A percentile compares a stretch with the other conserved stretches of the same genome.
Conservation (phyloP, 73 alveolate species). For the Durusdinium trenchii region DNA sequence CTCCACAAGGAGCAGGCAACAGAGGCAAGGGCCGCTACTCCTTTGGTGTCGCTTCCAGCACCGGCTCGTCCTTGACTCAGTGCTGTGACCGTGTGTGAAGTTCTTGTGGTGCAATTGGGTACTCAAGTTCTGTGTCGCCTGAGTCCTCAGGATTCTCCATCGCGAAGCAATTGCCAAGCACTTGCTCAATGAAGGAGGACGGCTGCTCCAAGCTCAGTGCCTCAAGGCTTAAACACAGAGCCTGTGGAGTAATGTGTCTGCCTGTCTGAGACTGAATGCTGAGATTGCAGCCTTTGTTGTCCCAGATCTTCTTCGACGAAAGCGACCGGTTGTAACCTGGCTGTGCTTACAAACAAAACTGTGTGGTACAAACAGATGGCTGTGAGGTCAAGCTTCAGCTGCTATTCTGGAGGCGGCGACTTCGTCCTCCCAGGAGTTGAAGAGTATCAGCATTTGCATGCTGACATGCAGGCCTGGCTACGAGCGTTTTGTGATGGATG, state of each 20-base stretch:
- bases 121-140: background rate
- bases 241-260: background rate
- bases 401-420: slow-evolving; percentile 33
- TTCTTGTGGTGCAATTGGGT: background rate
- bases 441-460: background rate
- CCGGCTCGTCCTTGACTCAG: slow-evolving; percentile 46
- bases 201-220: background rate
- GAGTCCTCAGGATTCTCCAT: slow-evolving; percentile 4
- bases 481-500: background rate
- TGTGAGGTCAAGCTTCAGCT: background rate
- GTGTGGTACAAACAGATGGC: too few species aligned
- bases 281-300: background rate
- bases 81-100: background rate
- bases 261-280: background rate
- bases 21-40: slow-evolving; percentile 12
- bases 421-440: slow-evolving; percentile 20
- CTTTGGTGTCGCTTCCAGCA: slow-evolving; percentile 31
- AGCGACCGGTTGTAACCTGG: too few species aligned
- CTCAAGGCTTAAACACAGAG: background rate
- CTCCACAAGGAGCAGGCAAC: background rate
- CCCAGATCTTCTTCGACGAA: too few species aligned
- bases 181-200: background rate
- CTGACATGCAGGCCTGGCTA: background rate
- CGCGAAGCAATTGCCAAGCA: background rate
- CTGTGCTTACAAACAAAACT: too few species aligned